These are phyloP conservation scores for Hymenoscyphus albidus DNA, from an alignment of 2,329 filamentous ascomycete species.

Conservation along the genomic window DNA sequence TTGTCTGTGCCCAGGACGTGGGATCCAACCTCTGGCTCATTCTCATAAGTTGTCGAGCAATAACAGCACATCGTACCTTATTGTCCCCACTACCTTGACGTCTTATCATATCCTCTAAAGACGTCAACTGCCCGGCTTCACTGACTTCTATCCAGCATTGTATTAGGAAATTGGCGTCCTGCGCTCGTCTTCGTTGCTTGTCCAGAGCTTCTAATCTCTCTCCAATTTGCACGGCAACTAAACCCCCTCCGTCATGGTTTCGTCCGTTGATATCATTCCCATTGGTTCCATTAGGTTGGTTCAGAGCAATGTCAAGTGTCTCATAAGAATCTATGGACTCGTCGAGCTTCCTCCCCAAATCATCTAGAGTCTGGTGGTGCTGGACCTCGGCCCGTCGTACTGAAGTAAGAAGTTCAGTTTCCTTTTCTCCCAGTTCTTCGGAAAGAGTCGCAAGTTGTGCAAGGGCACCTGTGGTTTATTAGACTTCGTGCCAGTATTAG, in stretches of 20 bases:
- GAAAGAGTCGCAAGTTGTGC: slow-evolving; percentile 66
- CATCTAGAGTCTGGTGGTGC: slow-evolving; percentile 87
- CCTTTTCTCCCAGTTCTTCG: slow-evolving; percentile 81
- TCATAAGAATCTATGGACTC: slow-evolving; percentile 91
- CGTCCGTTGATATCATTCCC: slow-evolving; percentile 49
- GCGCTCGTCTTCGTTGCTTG: slow-evolving; percentile 79
- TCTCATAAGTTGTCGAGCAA: slow-evolving; percentile 86
- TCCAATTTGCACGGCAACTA: slow-evolving; percentile 90
- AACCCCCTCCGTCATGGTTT: slow-evolving; percentile 61
- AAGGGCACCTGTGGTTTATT: slow-evolving; percentile 50
- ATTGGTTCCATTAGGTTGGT: slow-evolving; percentile 48
- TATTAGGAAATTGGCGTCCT: slow-evolving; percentile 92
- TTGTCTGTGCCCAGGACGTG: slow-evolving; percentile 63
- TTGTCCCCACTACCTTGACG: slow-evolving; percentile 82
- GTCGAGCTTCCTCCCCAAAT: slow-evolving; percentile 82
- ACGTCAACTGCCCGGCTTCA: slow-evolving; percentile 79
- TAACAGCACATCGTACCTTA: slow-evolving; percentile 90
- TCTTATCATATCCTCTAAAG: slow-evolving; percentile 78
- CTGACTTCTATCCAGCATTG: slow-evolving; percentile 96
- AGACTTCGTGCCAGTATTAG: slow-evolving; percentile 21
- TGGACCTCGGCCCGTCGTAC: slow-evolving; percentile 88
- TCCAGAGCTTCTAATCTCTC: slow-evolving; percentile 92
- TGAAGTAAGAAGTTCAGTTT: slow-evolving; percentile 85
- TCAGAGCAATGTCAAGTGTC: slow-evolving; percentile 78
- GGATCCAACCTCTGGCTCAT: slow-evolving; percentile 91